Evolutionary conservation across 495 filamentous ascomycete species (phyloP).

Genomic region (Aspergillus sclerotioniger): DNA sequence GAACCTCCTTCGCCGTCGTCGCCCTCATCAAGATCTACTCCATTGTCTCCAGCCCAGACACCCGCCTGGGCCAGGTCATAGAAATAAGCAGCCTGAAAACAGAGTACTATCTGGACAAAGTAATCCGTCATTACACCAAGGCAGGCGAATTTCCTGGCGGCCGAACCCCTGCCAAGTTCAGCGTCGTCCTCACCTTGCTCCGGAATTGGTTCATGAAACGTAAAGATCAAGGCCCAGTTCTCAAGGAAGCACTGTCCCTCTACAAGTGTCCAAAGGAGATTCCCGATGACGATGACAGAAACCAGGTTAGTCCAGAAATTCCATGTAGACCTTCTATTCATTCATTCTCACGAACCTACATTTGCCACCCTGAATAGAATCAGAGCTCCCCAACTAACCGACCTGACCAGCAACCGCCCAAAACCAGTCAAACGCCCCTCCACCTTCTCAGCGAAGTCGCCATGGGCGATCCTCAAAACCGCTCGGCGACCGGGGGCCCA

Average conservation of each 20-base stretch:
- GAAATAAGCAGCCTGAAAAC: conserved; percentile 70
- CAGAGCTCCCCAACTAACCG: conserved; percentile 6
- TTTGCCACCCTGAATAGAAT: not conserved
- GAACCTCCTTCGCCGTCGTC: conserved; percentile 79
- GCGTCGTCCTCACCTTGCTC: conserved; percentile 71
- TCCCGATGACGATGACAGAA: not conserved
- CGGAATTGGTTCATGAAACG: conserved; percentile 65
- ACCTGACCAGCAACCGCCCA: conserved; percentile 10
- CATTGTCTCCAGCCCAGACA: conserved; percentile 63
- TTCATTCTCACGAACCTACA: conserved; percentile 8
- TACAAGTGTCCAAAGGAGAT: not conserved
- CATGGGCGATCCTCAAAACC: conserved; percentile 46
- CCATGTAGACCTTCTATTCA: not conserved
- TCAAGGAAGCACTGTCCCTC: conserved; percentile 31
- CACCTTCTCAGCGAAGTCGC: conserved; percentile 70
- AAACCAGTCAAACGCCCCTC: conserved; percentile 49
- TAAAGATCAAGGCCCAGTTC: conserved; percentile 33
- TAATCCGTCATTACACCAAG: conserved; percentile 64
- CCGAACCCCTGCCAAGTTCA: conserved; percentile 72
- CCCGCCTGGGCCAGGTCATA: conserved; percentile 74
- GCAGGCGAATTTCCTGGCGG: conserved; percentile 64
- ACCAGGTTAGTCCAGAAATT: not conserved
- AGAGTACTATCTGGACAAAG: conserved; percentile 66
- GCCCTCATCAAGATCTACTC: conserved; percentile 87
- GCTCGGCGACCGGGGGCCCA: not conserved